A percentile compares a stretch with the other conserved stretches of the same genome.
Evolutionary conservation across 2,329 filamentous ascomycete genomes (phyloP).

Genomic region (Clonostachys sp.): DNA sequence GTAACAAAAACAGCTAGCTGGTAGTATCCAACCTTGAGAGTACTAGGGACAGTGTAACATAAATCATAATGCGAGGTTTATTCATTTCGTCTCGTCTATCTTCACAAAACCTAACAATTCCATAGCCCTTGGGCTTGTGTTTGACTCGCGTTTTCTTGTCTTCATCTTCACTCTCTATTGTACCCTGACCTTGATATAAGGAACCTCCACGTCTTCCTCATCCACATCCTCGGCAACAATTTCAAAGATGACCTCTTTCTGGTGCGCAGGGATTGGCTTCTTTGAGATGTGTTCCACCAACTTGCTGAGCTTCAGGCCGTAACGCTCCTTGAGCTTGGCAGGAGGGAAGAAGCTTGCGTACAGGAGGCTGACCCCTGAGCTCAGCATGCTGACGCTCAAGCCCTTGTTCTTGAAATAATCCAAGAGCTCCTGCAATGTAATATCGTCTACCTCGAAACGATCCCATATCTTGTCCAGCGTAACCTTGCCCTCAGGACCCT

Average conservation of each 20-base stretch:
- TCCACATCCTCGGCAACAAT: constrained; percentile 85
- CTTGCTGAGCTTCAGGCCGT: constrained; percentile 79
- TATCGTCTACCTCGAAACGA: constrained; percentile 84
- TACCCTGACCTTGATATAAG: constrained; percentile 88
- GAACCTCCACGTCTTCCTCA: constrained; percentile 92
- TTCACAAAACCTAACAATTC: too few species aligned
- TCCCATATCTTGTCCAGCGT: constrained; percentile 97
- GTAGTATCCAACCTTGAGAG: too few species aligned
- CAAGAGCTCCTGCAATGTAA: constrained; percentile 80
- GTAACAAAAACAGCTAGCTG: too few species aligned
- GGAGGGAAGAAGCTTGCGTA: constrained; percentile 91
- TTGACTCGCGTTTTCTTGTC: background rate
- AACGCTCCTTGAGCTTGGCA: constrained; percentile 73
- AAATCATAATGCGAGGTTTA: too few species aligned
- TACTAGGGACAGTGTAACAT: too few species aligned
- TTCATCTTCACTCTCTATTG: constrained; percentile 5
- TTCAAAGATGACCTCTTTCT: constrained; percentile 95
- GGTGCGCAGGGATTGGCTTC: constrained; percentile 84
- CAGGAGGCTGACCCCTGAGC: constrained; percentile 91
- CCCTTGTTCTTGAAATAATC: constrained; percentile 78
- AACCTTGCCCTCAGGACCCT: constrained; percentile 73
- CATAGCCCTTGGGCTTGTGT: background rate
- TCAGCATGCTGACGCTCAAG: constrained; percentile 84
- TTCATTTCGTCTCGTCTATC: too few species aligned
- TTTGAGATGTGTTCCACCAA: constrained; percentile 86